Conservation (phyloP, 306 rosid species). For the Quercus berberidifolia region DNA sequence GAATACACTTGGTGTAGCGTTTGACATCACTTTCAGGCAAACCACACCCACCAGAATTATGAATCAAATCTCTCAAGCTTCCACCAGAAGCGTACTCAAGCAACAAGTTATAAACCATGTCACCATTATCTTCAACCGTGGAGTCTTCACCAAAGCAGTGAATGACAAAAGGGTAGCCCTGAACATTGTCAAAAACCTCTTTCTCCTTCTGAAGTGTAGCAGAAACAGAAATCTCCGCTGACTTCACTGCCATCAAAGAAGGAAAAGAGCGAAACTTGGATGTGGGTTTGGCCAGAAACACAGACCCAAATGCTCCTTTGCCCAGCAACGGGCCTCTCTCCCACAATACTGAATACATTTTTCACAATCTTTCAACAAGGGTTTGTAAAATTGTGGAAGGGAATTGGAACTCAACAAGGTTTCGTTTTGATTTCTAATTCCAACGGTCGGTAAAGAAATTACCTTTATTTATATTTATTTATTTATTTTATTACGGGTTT, state of each 20-base stretch:
- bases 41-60: not conserved
- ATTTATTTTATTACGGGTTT: too few species aligned
- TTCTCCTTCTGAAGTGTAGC: slow-evolving; percentile 15
- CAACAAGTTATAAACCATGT: slow-evolving; percentile 17
- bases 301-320: slow-evolving; percentile 27
- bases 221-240: slow-evolving; percentile 13
- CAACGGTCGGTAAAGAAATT: too few species aligned
- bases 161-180: slow-evolving; percentile 12
- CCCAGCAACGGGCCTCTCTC: slow-evolving; percentile 9
- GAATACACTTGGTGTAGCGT: slow-evolving; percentile 6
- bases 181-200: not conserved
- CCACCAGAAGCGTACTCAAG: slow-evolving; percentile 24
- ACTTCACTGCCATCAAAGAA: slow-evolving; percentile 17
- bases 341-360: not conserved
- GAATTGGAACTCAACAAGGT: too few species aligned
- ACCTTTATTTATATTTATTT: too few species aligned
- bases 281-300: slow-evolving; percentile 16
- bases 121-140: not conserved
- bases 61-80: slow-evolving; percentile 5
- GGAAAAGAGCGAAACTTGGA: slow-evolving; percentile 2
- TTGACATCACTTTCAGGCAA: slow-evolving; percentile 12
- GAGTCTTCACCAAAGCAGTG: slow-evolving; percentile 12
- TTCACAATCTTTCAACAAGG: too few species aligned
- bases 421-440: too few species aligned
- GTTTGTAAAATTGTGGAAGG: too few species aligned